phyloP scores from a whole-genome alignment of 441 rosid genomes.

The Adansonia grandidieri region DNA sequence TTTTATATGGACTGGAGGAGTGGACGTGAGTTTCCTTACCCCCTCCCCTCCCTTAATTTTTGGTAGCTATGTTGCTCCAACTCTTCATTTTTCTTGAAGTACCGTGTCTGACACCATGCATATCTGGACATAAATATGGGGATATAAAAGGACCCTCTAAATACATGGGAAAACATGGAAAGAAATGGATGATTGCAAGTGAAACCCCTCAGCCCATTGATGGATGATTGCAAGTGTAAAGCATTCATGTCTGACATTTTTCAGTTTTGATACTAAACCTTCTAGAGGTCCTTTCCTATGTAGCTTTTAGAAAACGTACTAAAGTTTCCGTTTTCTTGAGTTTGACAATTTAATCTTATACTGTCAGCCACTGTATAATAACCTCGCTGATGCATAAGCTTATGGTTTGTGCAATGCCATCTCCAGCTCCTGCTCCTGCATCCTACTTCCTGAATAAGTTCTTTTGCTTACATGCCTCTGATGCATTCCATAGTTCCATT shows the following conservation, averaged over 20 bases:
- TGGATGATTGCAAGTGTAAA: neutral
- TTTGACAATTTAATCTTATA: neutral
- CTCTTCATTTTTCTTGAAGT: too few species aligned
- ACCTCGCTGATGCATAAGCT: neutral
- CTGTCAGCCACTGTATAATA: neutral
- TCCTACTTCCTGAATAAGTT: neutral
- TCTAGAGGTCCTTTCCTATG: neutral
- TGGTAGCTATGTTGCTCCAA: too few species aligned
- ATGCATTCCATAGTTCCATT: neutral
- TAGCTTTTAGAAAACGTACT: neutral
- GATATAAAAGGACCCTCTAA: too few species aligned
- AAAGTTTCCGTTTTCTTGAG: neutral
- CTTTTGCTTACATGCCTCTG: neutral
- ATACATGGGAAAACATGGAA: too few species aligned
- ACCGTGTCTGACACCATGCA: too few species aligned
- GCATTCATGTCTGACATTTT: neutral
- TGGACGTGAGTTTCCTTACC: neutral
- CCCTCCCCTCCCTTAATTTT: neutral
- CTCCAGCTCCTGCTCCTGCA: neutral
- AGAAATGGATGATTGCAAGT: too few species aligned
- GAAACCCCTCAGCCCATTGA: neutral
- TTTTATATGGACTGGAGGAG: conserved; percentile 14
- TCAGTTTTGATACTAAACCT: neutral
- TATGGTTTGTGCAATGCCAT: neutral
- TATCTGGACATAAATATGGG: too few species aligned